These are phyloP conservation scores for Arabis hirsuta DNA, from an alignment of 345 rosid genomes.

Conservation along the genomic window DNA sequence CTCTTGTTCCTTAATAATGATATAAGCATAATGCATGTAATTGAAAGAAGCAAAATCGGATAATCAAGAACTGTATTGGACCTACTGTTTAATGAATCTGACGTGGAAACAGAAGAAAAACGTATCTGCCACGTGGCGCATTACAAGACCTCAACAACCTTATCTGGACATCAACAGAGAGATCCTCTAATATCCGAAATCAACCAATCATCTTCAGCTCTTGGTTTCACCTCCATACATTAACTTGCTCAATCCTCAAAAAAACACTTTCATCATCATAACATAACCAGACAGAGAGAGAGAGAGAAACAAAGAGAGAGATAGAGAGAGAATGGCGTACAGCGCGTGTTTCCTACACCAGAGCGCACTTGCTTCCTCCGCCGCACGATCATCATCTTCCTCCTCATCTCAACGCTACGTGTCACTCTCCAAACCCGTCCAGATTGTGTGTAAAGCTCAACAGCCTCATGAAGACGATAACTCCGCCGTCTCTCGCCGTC, in stretches of 20 bases:
- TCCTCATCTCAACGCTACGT: conserved; percentile 59
- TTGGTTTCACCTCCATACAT: conserved; percentile 29
- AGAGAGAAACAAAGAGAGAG: background rate
- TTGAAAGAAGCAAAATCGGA: background rate
- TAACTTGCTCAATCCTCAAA: conserved; percentile 24
- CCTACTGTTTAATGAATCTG: conserved; percentile 7
- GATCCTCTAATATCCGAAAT: conserved; percentile 60
- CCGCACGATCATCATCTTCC: conserved; percentile 48
- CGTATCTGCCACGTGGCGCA: conserved; percentile 53
- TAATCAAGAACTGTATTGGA: background rate
- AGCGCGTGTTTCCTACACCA: conserved; percentile 89
- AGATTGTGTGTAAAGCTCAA: conserved; percentile 70
- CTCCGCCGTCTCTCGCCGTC: conserved; percentile 66
- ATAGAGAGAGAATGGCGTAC: conserved; percentile 64
- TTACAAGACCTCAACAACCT: conserved; percentile 54
- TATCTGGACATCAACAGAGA: conserved; percentile 62
- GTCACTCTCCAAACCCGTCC: conserved; percentile 52
- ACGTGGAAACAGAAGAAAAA: conserved; percentile 33
- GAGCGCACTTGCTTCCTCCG: conserved; percentile 61
- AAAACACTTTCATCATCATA: conserved; percentile 14
- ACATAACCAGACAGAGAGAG: conserved; percentile 1
- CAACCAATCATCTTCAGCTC: conserved; percentile 58
- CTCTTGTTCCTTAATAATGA: too few relatives aligned
- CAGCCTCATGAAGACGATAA: conserved; percentile 59
- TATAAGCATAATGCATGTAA: background rate